A percentile compares a stretch with the other conserved stretches of the same genome.
Evolutionary conservation across 164 flowering plant species (phyloP).

Genomic region (Aristolochia californica): DNA sequence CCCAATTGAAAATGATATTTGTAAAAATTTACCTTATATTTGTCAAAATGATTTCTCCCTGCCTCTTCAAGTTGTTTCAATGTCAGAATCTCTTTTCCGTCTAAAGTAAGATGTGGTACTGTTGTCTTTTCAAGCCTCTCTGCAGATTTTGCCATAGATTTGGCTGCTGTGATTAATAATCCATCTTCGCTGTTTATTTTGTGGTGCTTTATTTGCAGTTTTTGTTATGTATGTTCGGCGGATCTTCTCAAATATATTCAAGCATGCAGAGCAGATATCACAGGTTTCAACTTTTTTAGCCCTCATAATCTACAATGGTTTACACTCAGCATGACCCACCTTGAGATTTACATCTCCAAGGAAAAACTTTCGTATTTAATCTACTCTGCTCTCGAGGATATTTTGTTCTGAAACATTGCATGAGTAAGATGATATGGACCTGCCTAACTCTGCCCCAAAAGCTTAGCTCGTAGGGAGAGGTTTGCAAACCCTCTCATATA

Average conservation of each 20-base stretch:
- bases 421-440: background rate
- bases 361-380: background rate
- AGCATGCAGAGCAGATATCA: conserved; percentile 86
- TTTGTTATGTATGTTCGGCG: conserved; percentile 58
- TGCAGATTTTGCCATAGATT: background rate
- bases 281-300: conserved; percentile 40
- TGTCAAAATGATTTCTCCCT: background rate
- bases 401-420: background rate
- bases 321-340: background rate
- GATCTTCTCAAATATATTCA: conserved; percentile 77
- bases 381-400: background rate
- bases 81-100: background rate
- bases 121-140: background rate
- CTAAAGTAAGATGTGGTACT: background rate
- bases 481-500: too few relatives aligned
- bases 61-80: background rate
- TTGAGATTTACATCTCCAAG: background rate
- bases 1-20: background rate
- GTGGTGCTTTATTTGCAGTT: conserved; percentile 42
- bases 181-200: conserved; percentile 1
- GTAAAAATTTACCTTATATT: background rate
- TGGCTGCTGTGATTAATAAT: background rate
- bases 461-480: too few relatives aligned
- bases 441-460: background rate
- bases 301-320: background rate